These are phyloP conservation scores for Mitragyna speciosa DNA, from an alignment of 257 asterid species.

Conservation along the genomic window DNA sequence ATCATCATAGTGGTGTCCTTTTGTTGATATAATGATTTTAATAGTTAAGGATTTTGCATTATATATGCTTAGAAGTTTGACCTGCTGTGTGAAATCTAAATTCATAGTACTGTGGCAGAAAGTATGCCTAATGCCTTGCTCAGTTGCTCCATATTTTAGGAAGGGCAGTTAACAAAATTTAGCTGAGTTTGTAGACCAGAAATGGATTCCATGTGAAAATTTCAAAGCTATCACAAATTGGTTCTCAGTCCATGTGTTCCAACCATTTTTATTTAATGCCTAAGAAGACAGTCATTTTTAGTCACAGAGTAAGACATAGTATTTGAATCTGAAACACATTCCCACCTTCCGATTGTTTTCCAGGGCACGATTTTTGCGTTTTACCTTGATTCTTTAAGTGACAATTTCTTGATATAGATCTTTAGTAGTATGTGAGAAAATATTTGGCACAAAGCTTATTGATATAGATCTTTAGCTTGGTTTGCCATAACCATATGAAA, in stretches of 20 bases:
- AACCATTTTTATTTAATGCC: conserved; percentile 10
- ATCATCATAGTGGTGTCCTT: conserved; percentile 3
- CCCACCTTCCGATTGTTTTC: not conserved
- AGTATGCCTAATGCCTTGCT: not conserved
- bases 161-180: not conserved
- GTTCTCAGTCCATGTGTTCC: not conserved
- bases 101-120: not conserved
- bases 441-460: not conserved
- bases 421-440: not conserved
- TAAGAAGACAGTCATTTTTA: not conserved
- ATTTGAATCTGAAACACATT: not conserved
- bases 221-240: not conserved
- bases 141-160: not conserved
- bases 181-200: not conserved
- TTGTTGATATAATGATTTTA: not conserved
- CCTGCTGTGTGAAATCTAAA: not conserved
- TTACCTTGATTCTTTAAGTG: not conserved
- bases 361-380: not conserved
- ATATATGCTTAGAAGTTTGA: conserved; percentile 5
- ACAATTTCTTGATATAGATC: not conserved
- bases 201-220: conserved; percentile 15
- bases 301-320: not conserved
- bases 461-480: not conserved
- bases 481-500: not conserved
- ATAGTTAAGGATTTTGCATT: not conserved